Evolutionary conservation across 2,329 filamentous ascomycete species (phyloP), one percentile per base, ranked within the genome.

Genomic region (Fusarium nodosum): DNA sequence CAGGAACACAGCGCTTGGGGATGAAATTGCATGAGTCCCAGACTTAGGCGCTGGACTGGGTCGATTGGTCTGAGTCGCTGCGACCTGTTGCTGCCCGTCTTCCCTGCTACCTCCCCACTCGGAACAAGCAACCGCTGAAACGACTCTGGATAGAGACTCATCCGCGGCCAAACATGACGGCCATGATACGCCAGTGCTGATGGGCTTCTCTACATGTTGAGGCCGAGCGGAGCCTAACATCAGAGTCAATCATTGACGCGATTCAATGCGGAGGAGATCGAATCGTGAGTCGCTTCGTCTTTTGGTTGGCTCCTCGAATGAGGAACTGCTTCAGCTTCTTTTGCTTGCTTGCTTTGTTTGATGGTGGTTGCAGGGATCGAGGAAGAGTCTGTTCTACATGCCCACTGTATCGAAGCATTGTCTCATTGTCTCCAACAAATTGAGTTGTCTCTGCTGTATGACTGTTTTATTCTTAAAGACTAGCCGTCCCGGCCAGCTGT

Each of bases 141-240:
- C 65, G 18, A 55, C 55, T 61, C 60, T 69, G 63, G 46, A 44
- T 52, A 56, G 52, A 56, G 54, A 53, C 71, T 54, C 60, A 36
- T 38, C 52, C 41, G 56, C 39, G 72, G 66, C 72, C 74, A 61
- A 39, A 65, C 58, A 64, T 59, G n/a, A 62, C 38, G 71, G 45
- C 75, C 69, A 67, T 75, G 75, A 75, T 71, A 75, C 74, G 48
- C 53, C 61, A 64, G 53, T 48, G 59, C 59, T 61, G 60, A 67
- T 60, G 48, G 24, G 24, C 50, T 45, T 56, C 52, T 30, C 55
- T 57, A 45, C 26, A 26, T 16, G 33, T 51, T 59, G 51, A 57
- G 63, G 46, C 57, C 42, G 34, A 58, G 55, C 57, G 64, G 64
- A 67, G 61, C 69, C 59, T 31, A 60, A 44, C 12, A 48, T 52